Conservation (phyloP, 176 grass and related monocot species). For the Oropetium thomaeum region DNA sequence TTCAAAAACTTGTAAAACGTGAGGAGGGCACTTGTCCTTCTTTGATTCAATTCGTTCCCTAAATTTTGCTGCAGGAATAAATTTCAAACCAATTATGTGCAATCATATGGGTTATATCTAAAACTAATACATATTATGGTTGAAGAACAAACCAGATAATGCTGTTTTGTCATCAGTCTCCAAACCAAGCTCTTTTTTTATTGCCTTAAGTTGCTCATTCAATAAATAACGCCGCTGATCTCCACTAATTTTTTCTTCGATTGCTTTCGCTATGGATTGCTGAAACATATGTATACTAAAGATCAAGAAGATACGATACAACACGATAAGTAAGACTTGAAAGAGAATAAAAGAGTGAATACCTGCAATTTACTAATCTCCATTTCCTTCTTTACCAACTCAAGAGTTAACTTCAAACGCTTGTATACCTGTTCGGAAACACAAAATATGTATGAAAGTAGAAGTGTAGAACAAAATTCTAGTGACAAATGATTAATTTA, state of each 20-base stretch:
- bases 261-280: slow-evolving; percentile 99
- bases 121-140: slow-evolving; percentile 21
- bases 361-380: slow-evolving; percentile 99
- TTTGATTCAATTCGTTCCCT: slow-evolving; percentile 91
- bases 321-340: slow-evolving; percentile 7
- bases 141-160: slow-evolving; percentile 79
- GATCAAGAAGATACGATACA: slow-evolving; percentile 16
- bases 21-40: slow-evolving; percentile 81
- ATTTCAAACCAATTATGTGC: slow-evolving; percentile 7
- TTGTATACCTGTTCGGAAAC: slow-evolving; percentile 81
- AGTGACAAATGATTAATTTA: not conserved
- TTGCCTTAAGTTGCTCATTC: slow-evolving; percentile 98
- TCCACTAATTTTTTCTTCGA: slow-evolving; percentile 99
- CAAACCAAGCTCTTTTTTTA: slow-evolving; percentile 98
- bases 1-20: slow-evolving; percentile 98
- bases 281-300: slow-evolving; percentile 41
- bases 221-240: slow-evolving; percentile 97
- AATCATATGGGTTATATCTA: not conserved
- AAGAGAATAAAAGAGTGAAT: slow-evolving; percentile 10
- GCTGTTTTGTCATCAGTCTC: slow-evolving; percentile 99
- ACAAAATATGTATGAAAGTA: slow-evolving; percentile 30
- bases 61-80: slow-evolving; percentile 76
- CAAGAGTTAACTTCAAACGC: slow-evolving; percentile 88
- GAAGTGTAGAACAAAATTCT: slow-evolving; percentile 13
- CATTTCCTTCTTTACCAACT: slow-evolving; percentile 97